Base-by-base conservation (phyloP, 768 basidiomycete species). In the Boletus bicolor region DNA sequence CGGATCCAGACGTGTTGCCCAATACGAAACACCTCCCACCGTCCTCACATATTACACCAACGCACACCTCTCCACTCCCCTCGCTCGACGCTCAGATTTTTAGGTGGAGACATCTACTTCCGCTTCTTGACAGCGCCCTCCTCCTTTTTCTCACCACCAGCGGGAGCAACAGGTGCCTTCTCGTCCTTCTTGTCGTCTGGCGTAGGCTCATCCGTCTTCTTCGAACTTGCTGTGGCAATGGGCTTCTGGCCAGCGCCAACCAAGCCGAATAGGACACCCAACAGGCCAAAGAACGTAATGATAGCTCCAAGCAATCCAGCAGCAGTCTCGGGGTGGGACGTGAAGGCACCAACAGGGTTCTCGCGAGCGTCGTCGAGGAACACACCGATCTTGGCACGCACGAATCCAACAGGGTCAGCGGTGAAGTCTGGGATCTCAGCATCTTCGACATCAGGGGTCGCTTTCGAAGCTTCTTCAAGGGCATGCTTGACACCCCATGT, bases 401-500 rank as follows among this genome's bases (percentile, higher is more conserved):
- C 79, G 77, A 87, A 94, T 55, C 77, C 84, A 64, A 91, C 75
- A 24, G 93, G 91, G 64, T 93, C 88, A 36, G 83, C 79, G 70
- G 81, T 76, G 77, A 90, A 90, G 21, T 77, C 73, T 30, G 76
- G 68, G 30, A 69, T 61, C 24, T 75, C 72, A 0, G 68, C 71
- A 1, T 77, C 76, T 0, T 82, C 82, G 19, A 79, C 76, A 0
- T 81, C 82, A 7, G 73, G 68, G 4, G 72, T 77, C 2, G 78
- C 77, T 42, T 72, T 63, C 0, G 62, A 65, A 26, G 80, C 77
- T 73, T 80, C 78, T 74, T 98, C 96, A 45, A 93, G 77, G 9
- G 83, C 74, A 70, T 90, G 87, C 85, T 98, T 98, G 74, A 96
- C 71, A 62, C 85, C 83, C 75, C 90, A 99, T n/a, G 93, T 91